phyloP scores from a whole-genome alignment of 805 yeast species.

The Phaffomyces antillensis region DNA sequence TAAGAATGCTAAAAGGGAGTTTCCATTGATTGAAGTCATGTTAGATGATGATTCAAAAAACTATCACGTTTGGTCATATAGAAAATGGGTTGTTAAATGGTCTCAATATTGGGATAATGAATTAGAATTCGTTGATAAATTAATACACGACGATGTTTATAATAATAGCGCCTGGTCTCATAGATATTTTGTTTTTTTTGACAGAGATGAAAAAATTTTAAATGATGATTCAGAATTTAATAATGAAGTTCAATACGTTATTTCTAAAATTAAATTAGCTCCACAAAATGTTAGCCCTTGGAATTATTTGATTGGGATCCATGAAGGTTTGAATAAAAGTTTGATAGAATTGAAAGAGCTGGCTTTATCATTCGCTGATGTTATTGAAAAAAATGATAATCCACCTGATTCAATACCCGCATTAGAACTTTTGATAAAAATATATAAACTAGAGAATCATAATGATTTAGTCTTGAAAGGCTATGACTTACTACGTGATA shows the following conservation, averaged over 20 bases:
- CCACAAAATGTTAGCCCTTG: constrained; percentile 84
- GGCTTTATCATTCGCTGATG: constrained; percentile 35
- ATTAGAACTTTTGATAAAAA: constrained; percentile 51
- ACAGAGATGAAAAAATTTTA: constrained; percentile 10
- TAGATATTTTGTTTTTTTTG: constrained; percentile 52
- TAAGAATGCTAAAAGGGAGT: constrained; percentile 49
- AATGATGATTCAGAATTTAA: constrained; percentile 21
- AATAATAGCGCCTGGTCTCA: constrained; percentile 95
- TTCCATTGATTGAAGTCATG: constrained; percentile 59
- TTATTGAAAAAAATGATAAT: constrained; percentile 9
- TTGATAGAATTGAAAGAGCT: constrained; percentile 38
- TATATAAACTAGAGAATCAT: constrained; percentile 28
- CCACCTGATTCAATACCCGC: constrained; percentile 48
- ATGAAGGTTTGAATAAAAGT: constrained; percentile 24
- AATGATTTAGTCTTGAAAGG: constrained; percentile 32
- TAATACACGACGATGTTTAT: constrained; percentile 57
- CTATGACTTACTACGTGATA: constrained; percentile 43
- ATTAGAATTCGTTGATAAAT: constrained; percentile 38
- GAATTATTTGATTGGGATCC: constrained; percentile 70
- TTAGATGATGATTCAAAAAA: constrained; percentile 77
- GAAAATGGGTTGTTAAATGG: constrained; percentile 70
- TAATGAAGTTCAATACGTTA: constrained; percentile 49
- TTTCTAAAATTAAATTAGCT: constrained; percentile 42
- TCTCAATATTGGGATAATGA: constrained; percentile 48
- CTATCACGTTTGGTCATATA: constrained; percentile 94